Base-by-base conservation (phyloP, 75 land plant genomes). In the Gnetum montanum region DNA sequence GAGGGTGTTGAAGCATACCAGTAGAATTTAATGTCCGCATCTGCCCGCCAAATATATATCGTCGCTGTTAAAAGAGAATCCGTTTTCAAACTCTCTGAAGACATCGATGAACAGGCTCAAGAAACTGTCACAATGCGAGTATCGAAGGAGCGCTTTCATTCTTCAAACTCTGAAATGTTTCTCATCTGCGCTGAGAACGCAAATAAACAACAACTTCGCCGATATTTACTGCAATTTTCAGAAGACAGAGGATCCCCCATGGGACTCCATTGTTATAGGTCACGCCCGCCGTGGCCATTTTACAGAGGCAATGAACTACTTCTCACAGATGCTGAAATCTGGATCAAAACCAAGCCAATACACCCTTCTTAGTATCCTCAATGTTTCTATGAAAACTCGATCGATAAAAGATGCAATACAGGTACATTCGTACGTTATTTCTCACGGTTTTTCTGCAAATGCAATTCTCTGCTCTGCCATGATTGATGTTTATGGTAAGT, bases 261-360 rank as follows among this genome's bases (percentile, higher is more conserved):
- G 82, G 82, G 84, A 77, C 31, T 67, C 80, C 7, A 70, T 87
- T 18, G 77, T 87, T 3, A 65, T 75, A 6, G 92, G 81, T 18
- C 84, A 87, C 27, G 72, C 71, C 37, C 70, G 75, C 44, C 1
- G 28, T 59, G 79, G 76, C 29, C 34, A 45, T n/a, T 58, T 57
- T 31, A 74, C 80, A 38, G 84, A 82, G 26, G 90, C 86, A 11
- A 19, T 86, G 70, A 75, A 72, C 3, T 44, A 82, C 10, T 86
- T 73, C 31, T 56, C 37, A 34, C 82, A 78, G 51, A 82, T 86
- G 90, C 74, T 59, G 31, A 79, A 78, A 22, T 74, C 70, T 4
- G 84, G 70, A 26, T 66, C 71, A 15, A 63, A 63, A 51, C 88
- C 84, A 1, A 85, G 79, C 40, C 11, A 33, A 25, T 72, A 43